These are phyloP conservation scores for Podila minutissima DNA, from an alignment of 192 early-diverging fungal genomes.

Conservation along the genomic window DNA sequence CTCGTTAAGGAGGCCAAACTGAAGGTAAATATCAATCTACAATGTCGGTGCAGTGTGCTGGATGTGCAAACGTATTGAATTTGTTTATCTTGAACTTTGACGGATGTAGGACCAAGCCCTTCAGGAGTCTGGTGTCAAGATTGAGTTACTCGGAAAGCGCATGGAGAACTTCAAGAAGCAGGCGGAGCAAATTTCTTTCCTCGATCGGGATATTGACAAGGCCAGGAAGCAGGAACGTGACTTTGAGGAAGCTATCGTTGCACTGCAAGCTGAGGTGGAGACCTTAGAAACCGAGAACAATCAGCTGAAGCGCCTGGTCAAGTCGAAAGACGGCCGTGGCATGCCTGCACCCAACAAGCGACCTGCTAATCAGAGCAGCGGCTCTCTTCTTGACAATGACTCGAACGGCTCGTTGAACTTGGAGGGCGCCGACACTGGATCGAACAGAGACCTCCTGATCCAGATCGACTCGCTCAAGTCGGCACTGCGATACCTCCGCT, in stretches of 20 bases:
- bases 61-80: no score
- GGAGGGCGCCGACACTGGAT: slow-evolving; percentile 21
- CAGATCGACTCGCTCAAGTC: slow-evolving; percentile 78
- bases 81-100: background rate
- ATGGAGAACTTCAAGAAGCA: slow-evolving; percentile 75
- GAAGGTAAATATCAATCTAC: slow-evolving; percentile 59
- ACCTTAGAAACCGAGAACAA: slow-evolving; percentile 73
- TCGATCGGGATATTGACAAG: slow-evolving; percentile 69
- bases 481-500: slow-evolving; percentile 78
- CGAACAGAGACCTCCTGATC: slow-evolving; percentile 31
- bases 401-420: slow-evolving; percentile 6
- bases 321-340: slow-evolving; percentile 46
- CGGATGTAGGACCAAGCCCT: slow-evolving; percentile 74
- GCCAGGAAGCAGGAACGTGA: slow-evolving; percentile 69
- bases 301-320: slow-evolving; percentile 54
- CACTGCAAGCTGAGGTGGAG: slow-evolving; percentile 76
- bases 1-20: slow-evolving; percentile 81
- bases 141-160: slow-evolving; percentile 86
- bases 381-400: slow-evolving; percentile 36
- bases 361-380: slow-evolving; percentile 6
- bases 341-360: slow-evolving; percentile 6
- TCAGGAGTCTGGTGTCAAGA: slow-evolving; percentile 78
- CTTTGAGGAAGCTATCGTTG: slow-evolving; percentile 78
- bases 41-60: background rate
- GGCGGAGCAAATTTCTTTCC: slow-evolving; percentile 64